A percentile compares a stretch with the other conserved stretches of the same genome.
These are phyloP conservation scores for Blastocystis sp. DNA, from an alignment of 352 stramenopile species.

Conservation along the genomic window DNA sequence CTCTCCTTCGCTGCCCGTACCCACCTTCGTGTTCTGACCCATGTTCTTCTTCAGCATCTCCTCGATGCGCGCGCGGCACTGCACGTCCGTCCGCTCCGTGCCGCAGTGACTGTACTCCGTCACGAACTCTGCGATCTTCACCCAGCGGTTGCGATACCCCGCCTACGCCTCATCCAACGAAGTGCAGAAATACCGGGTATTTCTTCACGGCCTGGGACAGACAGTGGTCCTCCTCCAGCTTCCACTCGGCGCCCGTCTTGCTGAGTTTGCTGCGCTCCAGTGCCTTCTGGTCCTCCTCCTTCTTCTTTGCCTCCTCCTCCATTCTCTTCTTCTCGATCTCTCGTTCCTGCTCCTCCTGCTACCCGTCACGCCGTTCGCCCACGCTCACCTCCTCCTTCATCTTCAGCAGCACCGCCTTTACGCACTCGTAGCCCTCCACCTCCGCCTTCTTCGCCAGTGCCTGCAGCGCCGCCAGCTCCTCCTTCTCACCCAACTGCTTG, in stretches of 20 bases:
- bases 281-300: neutral
- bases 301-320: slow-evolving; percentile 37
- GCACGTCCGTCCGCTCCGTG: slow-evolving; percentile 37
- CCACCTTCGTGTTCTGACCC: slow-evolving; percentile 64
- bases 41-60: slow-evolving; percentile 48
- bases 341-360: slow-evolving; percentile 19
- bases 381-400: neutral
- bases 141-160: slow-evolving; percentile 61
- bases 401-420: neutral
- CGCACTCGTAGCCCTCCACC: neutral
- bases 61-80: slow-evolving; percentile 66
- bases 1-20: neutral
- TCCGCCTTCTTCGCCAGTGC: slow-evolving; percentile 3
- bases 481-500: slow-evolving; percentile 2
- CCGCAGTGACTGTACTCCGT: slow-evolving; percentile 47
- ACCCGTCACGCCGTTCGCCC: neutral
- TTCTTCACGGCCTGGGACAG: slow-evolving; percentile 59
- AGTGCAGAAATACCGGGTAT: slow-evolving; percentile 20
- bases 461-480: neutral
- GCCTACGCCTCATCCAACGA: slow-evolving; percentile 3
- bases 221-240: slow-evolving; percentile 65
- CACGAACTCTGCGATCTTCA: slow-evolving; percentile 61
- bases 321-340: slow-evolving; percentile 3
- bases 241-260: slow-evolving; percentile 51
- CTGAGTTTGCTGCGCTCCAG: slow-evolving; percentile 16